phyloP scores from a whole-genome alignment of 2,329 filamentous ascomycete genomes.

The Microdochium bolleyi region DNA sequence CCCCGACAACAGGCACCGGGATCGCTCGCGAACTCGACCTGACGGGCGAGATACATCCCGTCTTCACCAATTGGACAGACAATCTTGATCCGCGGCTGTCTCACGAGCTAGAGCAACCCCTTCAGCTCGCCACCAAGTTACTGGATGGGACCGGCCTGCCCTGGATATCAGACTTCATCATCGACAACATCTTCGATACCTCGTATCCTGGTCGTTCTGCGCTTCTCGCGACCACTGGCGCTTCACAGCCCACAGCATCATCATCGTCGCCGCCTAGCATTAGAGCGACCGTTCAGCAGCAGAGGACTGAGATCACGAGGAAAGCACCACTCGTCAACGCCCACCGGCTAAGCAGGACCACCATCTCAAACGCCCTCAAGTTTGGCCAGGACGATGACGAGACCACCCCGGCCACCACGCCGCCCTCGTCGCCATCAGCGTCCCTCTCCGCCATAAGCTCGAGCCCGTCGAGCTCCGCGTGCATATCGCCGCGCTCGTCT shows the following conservation, averaged over 20 bases:
- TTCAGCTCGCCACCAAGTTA: conserved; percentile 20
- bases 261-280: background rate
- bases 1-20: conserved; percentile 12
- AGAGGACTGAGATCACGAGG: too few relatives aligned
- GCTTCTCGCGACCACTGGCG: conserved; percentile 3
- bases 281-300: too few relatives aligned
- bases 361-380: background rate
- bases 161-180: conserved; percentile 23
- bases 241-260: background rate
- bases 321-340: too few relatives aligned
- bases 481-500: background rate
- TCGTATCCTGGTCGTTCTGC: conserved; percentile 16
- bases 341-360: too few relatives aligned
- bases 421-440: background rate
- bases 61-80: conserved; percentile 17
- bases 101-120: conserved; percentile 18
- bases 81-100: conserved; percentile 8
- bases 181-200: conserved; percentile 19
- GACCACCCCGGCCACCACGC: background rate
- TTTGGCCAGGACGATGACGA: background rate
- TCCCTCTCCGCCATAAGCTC: conserved; percentile 8
- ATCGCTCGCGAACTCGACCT: conserved; percentile 10
- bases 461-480: background rate
- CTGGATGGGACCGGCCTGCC: conserved; percentile 17
- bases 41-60: conserved; percentile 18